Conservation (phyloP, 2,329 filamentous ascomycete species). For the Penicillium sp. region DNA sequence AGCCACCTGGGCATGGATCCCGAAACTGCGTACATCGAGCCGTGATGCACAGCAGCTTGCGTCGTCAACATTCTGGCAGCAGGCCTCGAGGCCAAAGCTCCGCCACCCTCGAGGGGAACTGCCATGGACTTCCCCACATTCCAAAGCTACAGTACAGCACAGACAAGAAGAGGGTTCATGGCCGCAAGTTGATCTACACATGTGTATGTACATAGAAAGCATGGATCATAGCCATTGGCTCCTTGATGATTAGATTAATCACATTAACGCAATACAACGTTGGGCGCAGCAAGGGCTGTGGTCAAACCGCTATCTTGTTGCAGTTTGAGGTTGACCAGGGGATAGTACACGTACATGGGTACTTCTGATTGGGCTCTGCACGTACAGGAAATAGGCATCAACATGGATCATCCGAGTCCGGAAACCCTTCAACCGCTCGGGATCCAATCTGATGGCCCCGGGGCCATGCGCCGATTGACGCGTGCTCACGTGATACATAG, state of each 20-base stretch:
- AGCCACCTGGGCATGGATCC: too few relatives aligned
- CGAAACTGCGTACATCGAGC: too few relatives aligned
- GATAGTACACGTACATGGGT: neutral
- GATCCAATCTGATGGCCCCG: conserved; percentile 5
- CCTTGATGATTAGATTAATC: neutral
- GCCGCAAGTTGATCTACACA: neutral
- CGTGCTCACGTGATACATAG: conserved; percentile 27
- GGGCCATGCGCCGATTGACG: conserved; percentile 2
- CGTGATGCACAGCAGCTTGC: too few relatives aligned
- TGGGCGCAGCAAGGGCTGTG: conserved; percentile 3
- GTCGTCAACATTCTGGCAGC: neutral
- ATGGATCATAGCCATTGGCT: neutral
- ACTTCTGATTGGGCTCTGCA: too few relatives aligned
- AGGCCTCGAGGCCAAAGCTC: neutral
- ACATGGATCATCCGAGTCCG: conserved; percentile 20
- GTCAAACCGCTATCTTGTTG: neutral
- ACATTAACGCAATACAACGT: neutral
- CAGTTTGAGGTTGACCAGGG: neutral
- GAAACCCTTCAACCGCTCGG: conserved; percentile 17
- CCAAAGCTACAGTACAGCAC: neutral
- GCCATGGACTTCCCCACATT: neutral
- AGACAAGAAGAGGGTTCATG: neutral
- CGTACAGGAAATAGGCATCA: neutral
- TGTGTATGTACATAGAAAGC: neutral
- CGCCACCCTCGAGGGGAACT: neutral